Conservation (phyloP, 345 rosid species). For the Erysimum cheiranthoides region DNA sequence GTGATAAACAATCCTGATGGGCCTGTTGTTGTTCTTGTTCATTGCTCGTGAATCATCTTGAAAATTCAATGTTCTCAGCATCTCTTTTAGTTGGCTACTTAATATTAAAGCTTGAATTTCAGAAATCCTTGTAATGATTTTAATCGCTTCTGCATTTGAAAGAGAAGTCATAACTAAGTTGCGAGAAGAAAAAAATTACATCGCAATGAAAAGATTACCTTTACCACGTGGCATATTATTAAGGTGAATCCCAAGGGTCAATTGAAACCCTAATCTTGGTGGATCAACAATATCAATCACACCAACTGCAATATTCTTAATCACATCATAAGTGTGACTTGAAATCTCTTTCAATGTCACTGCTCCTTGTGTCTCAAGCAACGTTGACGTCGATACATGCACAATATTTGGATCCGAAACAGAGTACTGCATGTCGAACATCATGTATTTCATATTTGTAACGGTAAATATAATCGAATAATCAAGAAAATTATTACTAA, state of each 20-base stretch:
- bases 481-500: background rate
- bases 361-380: conserved; percentile 61
- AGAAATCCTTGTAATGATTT: conserved; percentile 65
- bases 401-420: conserved; percentile 55
- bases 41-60: conserved; percentile 45
- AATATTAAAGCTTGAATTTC: conserved; percentile 72
- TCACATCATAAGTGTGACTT: conserved; percentile 47
- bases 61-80: conserved; percentile 57
- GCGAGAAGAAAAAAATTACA: background rate
- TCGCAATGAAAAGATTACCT: conserved; percentile 45
- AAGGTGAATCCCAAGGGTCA: conserved; percentile 69
- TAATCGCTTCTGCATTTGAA: conserved; percentile 60
- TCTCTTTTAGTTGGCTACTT: conserved; percentile 79
- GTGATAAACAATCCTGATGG: conserved; percentile 72
- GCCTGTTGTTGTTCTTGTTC: conserved; percentile 40
- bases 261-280: conserved; percentile 78
- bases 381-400: conserved; percentile 67
- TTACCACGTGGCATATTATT: conserved; percentile 63
- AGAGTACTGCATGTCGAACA: conserved; percentile 56
- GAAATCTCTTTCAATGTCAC: conserved; percentile 53
- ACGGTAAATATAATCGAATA: background rate
- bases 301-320: conserved; percentile 56
- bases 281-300: conserved; percentile 79
- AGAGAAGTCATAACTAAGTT: background rate
- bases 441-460: background rate